These are phyloP conservation scores for Daldinia concentrica DNA, from an alignment of 495 filamentous ascomycete genomes.

Conservation along the genomic window DNA sequence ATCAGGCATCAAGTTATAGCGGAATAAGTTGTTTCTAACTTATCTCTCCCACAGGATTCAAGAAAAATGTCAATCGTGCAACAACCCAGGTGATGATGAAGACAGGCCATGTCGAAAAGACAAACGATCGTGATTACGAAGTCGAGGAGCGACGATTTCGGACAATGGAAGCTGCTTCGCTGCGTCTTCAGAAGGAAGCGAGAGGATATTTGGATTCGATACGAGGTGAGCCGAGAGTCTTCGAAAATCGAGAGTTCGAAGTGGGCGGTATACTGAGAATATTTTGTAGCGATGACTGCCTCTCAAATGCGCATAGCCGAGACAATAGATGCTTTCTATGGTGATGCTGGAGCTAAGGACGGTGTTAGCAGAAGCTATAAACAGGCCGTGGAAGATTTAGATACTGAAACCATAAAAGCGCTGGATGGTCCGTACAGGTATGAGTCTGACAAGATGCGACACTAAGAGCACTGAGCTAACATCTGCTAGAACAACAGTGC, in stretches of 20 bases:
- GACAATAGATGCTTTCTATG: conserved; percentile 99
- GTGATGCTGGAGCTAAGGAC: conserved; percentile 91
- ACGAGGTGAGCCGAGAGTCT: conserved; percentile 68
- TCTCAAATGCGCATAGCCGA: conserved; percentile 99
- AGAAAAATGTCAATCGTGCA: conserved; percentile 98
- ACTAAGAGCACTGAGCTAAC: conserved; percentile 8
- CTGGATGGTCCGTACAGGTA: conserved; percentile 96
- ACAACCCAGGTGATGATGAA: conserved; percentile 99
- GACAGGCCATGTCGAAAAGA: conserved; percentile 97
- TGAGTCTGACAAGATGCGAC: neutral
- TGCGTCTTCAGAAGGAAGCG: conserved; percentile 93
- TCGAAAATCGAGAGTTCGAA: neutral
- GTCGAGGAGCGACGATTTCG: conserved; percentile 96
- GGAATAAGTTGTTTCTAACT: conserved; percentile 16
- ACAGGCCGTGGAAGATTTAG: conserved; percentile 95
- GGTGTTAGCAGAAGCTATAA: conserved; percentile 97
- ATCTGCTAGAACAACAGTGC: conserved; percentile 76
- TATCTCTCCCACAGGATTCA: conserved; percentile 73
- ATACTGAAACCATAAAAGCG: conserved; percentile 98
- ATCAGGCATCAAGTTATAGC: neutral
- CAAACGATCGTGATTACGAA: conserved; percentile 97
- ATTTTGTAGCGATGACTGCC: conserved; percentile 86
- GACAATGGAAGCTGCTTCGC: conserved; percentile 93
- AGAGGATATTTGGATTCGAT: conserved; percentile 97
- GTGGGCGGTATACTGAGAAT: conserved; percentile 7